phyloP scores from a whole-genome alignment of 1,284 basidiomycete genomes.

The Austroboletus niveus region DNA sequence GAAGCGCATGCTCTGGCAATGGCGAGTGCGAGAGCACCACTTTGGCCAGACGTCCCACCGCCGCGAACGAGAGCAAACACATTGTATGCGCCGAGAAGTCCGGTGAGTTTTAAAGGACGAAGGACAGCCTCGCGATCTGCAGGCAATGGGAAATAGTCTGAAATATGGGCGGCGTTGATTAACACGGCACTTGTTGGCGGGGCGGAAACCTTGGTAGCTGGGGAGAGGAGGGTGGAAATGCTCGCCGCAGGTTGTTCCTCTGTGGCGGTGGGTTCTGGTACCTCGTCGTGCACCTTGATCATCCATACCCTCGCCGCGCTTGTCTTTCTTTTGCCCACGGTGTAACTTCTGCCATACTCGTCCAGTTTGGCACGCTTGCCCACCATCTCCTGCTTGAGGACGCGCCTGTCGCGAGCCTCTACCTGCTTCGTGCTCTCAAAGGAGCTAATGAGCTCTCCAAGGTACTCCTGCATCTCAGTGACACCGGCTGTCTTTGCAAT shows the following conservation, averaged over 20 bases:
- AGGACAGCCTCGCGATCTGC: conserved; percentile 80
- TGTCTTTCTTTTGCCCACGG: conserved; percentile 82
- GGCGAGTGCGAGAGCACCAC: conserved; percentile 85
- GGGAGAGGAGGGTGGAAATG: conserved; percentile 22
- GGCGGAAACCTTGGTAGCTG: conserved; percentile 12
- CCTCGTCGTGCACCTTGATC: conserved; percentile 68
- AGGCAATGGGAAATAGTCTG: conserved; percentile 76
- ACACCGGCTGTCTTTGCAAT: conserved; percentile 68
- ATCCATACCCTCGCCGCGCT: conserved; percentile 92
- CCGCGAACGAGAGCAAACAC: conserved; percentile 87
- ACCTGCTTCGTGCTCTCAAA: conserved; percentile 69
- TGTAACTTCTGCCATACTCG: conserved; percentile 76
- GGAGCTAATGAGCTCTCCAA: conserved; percentile 54
- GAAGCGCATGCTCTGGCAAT: conserved; percentile 80
- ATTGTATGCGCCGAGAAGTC: conserved; percentile 90
- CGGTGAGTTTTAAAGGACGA: conserved; percentile 82
- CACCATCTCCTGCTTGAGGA: conserved; percentile 22
- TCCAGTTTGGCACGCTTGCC: conserved; percentile 63
- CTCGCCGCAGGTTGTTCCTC: conserved; percentile 13
- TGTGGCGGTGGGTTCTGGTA: conserved; percentile 35
- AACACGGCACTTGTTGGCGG: conserved; percentile 61
- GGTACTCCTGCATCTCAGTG: conserved; percentile 51
- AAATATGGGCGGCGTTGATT: conserved; percentile 81
- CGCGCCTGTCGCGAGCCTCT: conserved; percentile 49
- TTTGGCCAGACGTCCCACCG: conserved; percentile 88